phyloP scores from a whole-genome alignment of 2,329 filamentous ascomycete species.

The Aspergillus quadricinctus region DNA sequence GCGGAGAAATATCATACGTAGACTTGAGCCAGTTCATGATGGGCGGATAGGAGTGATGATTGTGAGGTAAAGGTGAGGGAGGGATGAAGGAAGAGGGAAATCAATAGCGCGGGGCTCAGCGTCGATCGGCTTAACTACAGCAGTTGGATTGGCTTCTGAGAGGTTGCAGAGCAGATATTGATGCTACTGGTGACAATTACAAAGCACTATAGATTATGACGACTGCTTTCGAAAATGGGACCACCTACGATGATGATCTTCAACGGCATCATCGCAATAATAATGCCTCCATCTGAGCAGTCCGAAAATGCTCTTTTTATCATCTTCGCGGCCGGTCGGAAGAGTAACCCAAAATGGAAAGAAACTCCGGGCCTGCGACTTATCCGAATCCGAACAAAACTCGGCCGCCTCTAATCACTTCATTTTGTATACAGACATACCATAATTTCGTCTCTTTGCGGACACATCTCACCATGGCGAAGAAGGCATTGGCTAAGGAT shows the following conservation, averaged over 20 bases:
- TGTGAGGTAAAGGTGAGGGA: background rate
- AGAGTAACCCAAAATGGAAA: constrained; percentile 3
- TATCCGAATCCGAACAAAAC: constrained; percentile 12
- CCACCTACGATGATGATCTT: background rate
- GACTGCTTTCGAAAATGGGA: background rate
- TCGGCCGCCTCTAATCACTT: constrained; percentile 4
- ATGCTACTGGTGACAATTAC: background rate
- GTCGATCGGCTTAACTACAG: constrained; percentile 9
- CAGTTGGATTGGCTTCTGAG: background rate
- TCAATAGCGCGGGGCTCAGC: constrained; percentile 31
- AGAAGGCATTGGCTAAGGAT: constrained; percentile 52
- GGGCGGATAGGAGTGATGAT: constrained; percentile 25
- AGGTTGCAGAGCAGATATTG: background rate
- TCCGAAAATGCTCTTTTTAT: background rate
- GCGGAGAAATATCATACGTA: constrained; percentile 56
- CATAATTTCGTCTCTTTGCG: background rate
- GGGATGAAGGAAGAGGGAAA: constrained; percentile 22
- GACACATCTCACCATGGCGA: constrained; percentile 43
- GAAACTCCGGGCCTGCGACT: constrained; percentile 15
- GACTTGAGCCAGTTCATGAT: constrained; percentile 97
- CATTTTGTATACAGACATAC: background rate
- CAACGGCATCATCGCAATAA: background rate
- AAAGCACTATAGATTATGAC: background rate
- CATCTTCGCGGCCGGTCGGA: background rate
- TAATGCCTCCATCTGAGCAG: too few species aligned